These are phyloP conservation scores for Ochromonas danica DNA, from an alignment of 108 stramenopile genomes.

Conservation along the genomic window DNA sequence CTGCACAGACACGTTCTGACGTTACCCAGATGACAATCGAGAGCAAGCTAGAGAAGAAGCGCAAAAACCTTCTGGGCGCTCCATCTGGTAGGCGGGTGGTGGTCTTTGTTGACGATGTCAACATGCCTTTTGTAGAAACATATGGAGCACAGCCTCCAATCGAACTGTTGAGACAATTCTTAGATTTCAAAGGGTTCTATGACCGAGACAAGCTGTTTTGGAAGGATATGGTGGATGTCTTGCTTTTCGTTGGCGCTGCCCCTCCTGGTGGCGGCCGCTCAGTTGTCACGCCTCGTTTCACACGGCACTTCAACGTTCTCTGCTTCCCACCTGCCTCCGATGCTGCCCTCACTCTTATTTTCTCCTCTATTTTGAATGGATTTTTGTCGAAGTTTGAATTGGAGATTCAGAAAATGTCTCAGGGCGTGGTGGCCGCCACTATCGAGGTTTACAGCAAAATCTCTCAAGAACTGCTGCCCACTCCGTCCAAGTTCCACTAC, in stretches of 20 bases:
- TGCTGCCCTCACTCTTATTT: constrained; percentile 54
- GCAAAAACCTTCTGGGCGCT: constrained; percentile 62
- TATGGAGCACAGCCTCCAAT: constrained; percentile 68
- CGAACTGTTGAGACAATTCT: constrained; percentile 67
- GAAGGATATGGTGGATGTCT: constrained; percentile 65
- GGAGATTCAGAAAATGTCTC: constrained; percentile 34
- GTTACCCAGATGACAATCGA: constrained; percentile 63
- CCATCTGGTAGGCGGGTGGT: constrained; percentile 56
- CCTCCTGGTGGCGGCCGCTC: constrained; percentile 65
- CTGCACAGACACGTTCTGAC: constrained; percentile 58
- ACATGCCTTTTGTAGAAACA: constrained; percentile 67
- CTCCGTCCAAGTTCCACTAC: constrained; percentile 69
- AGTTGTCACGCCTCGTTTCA: constrained; percentile 63
- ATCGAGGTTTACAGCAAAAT: constrained; percentile 62
- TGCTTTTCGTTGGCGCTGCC: constrained; percentile 61
- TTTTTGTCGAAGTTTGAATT: constrained; percentile 49
- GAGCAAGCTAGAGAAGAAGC: constrained; percentile 66
- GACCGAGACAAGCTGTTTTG: constrained; percentile 73
- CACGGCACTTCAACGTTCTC: constrained; percentile 65
- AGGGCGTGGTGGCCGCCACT: constrained; percentile 52
- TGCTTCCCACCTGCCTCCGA: constrained; percentile 62
- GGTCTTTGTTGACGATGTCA: constrained; percentile 68
- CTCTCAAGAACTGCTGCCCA: constrained; percentile 58
- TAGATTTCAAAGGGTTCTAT: constrained; percentile 70
- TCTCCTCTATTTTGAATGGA: constrained; percentile 55